Evolutionary conservation across 257 asterid genomes (phyloP).

Genomic region (Ilex asprella): DNA sequence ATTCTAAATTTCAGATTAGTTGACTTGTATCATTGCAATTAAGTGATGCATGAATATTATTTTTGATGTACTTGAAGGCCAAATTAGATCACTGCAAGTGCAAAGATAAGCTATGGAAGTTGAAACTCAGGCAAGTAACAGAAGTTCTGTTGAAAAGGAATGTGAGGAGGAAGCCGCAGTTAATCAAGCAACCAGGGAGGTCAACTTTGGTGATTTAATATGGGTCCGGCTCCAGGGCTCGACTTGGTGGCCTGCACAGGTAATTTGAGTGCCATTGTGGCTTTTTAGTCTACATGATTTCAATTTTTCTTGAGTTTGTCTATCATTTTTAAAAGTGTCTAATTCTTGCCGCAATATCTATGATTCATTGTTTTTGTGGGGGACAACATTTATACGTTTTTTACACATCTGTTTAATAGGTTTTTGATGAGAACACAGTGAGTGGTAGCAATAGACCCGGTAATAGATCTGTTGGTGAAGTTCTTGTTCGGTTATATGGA

Average conservation of each 20-base stretch:
- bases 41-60: too few relatives aligned
- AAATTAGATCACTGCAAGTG: not conserved
- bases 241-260: constrained; percentile 21
- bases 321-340: too few relatives aligned
- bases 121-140: constrained; percentile 1
- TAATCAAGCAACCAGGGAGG: constrained; percentile 1
- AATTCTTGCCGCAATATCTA: not conserved
- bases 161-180: constrained; percentile 3
- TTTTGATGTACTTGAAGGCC: too few relatives aligned
- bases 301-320: not conserved
- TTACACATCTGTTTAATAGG: not conserved
- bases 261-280: constrained; percentile 4
- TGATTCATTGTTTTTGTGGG: too few relatives aligned
- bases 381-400: too few relatives aligned
- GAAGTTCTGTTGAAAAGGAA: constrained; percentile 7
- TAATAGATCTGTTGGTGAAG: constrained; percentile 4
- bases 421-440: constrained; percentile 12
- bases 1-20: too few relatives aligned
- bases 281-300: constrained; percentile 1
- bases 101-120: not conserved
- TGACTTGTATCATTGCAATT: too few relatives aligned
- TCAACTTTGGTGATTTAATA: constrained; percentile 11
- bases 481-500: constrained; percentile 16
- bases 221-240: constrained; percentile 18
- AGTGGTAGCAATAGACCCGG: not conserved